Conservation (phyloP, 371 early-diverging fungal species). For the Haplosporangium sp. region DNA sequence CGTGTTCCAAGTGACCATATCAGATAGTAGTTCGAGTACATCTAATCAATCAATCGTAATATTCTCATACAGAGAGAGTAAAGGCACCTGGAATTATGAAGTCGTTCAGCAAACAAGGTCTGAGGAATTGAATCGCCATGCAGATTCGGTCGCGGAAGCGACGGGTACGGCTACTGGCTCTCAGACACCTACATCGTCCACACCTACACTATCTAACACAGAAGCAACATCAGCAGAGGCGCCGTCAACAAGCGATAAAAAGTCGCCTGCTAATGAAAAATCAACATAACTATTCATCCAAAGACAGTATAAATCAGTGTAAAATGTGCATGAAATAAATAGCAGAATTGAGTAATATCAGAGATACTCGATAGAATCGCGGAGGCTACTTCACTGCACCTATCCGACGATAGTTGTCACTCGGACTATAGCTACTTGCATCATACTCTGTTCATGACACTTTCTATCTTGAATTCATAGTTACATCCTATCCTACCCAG, state of each 20-base stretch:
- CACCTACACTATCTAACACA: neutral
- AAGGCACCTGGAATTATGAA: constrained; percentile 52
- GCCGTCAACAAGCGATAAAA: neutral
- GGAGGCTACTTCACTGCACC: too few species aligned
- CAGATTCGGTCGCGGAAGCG: constrained; percentile 19
- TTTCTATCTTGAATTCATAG: too few species aligned
- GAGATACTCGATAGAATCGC: too few species aligned
- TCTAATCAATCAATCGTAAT: neutral
- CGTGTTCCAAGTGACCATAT: neutral
- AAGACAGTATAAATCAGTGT: too few species aligned
- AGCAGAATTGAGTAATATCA: too few species aligned
- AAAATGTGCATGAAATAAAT: too few species aligned
- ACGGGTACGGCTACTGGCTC: neutral
- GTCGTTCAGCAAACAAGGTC: constrained; percentile 53
- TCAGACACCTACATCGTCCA: neutral
- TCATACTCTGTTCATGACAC: too few species aligned
- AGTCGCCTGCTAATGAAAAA: neutral
- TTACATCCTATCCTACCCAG: too few species aligned
- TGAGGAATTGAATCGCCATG: constrained; percentile 37
- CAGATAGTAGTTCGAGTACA: neutral
- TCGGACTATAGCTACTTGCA: too few species aligned
- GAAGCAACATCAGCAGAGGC: neutral
- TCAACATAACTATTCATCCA: neutral
- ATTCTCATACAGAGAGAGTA: constrained; percentile 34
- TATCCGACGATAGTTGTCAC: too few species aligned